Base-by-base conservation (phyloP, 1,139 yeast genomes). In the Debaryomycetaceae sp. region DNA sequence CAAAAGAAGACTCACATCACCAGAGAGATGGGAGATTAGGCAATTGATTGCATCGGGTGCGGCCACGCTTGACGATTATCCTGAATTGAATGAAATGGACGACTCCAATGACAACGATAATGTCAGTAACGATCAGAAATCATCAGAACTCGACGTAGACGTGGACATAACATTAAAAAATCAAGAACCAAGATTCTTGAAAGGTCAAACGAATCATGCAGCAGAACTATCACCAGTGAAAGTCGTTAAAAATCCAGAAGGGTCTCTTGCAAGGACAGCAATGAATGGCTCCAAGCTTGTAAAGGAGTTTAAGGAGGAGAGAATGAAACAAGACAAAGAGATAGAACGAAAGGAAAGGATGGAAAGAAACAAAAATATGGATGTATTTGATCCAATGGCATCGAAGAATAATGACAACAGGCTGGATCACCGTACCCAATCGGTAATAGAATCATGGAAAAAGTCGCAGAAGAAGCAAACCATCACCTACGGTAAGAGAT, bases 11-110 rank as follows among this genome's bases (percentile, higher is more conserved):
- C 62, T 85, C 35, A 84, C 95, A 0, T 85, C 95, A 0, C 95
- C 96, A 1, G 98, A 91, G 60, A 67, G 91, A 46, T 91, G 97
- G 96, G 97, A 91, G 57, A 76, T 88, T 42, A 72, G 87, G 33
- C 97, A 91, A 57, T 68, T 88, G 33, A 84, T 86, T 34, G 86
- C 95, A 0, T 81, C 95, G 4, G 96, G 96, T 2, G 93, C 80
- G 0, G 80, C 81, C 0, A 73, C 82, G 2, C 80, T 85, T 0
- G 75, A 81, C 9, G 93, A 85, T 48, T 83, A 83, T 55, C 93
- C 93, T 1, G 95, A 85, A 43, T 62, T 85, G 1, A 55, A 57
- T 35, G 60, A 50, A 2, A 51, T 48, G 2, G 86, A 80, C 35
- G 83, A 76, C 41, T 68, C 72, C 6, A 67, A 64, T 48, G 65